Conservation (phyloP, 768 basidiomycete genomes). For the Saitozyma sp. region DNA sequence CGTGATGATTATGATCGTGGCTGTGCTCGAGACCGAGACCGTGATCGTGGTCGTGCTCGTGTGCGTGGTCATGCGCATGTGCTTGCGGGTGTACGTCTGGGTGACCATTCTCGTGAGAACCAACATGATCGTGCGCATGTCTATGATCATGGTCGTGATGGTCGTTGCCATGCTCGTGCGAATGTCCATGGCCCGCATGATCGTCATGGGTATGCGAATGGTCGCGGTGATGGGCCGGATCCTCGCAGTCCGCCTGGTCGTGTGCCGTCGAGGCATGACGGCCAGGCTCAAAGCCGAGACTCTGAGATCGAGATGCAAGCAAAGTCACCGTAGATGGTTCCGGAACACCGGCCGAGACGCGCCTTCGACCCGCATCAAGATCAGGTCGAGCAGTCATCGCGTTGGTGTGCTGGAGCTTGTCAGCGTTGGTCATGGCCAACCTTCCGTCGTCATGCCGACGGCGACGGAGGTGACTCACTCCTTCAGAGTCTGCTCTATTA, state of each 20-base stretch:
- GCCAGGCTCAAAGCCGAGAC: too few relatives aligned
- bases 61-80: constrained; percentile 27
- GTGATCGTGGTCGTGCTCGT: constrained; percentile 20
- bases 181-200: neutral
- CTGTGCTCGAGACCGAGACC: constrained; percentile 17
- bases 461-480: too few relatives aligned
- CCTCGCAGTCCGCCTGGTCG: too few relatives aligned
- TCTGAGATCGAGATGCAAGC: too few relatives aligned
- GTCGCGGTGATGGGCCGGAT: constrained; percentile 4
- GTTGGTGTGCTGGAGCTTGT: too few relatives aligned
- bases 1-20: constrained; percentile 28
- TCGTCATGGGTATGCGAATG: constrained; percentile 11
- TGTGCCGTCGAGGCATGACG: too few relatives aligned
- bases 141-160: constrained; percentile 5
- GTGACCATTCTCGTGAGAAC: constrained; percentile 22
- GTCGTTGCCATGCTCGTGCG: neutral
- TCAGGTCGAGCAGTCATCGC: too few relatives aligned
- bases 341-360: too few relatives aligned
- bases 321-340: too few relatives aligned
- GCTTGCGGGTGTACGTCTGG: constrained; percentile 19
- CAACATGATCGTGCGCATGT: constrained; percentile 11
- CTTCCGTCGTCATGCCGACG: too few relatives aligned
- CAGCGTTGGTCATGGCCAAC: too few relatives aligned
- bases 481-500: neutral
- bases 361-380: too few relatives aligned